Evolutionary conservation across 768 basidiomycete species (phyloP).

Genomic region (Dacryopinax spathularia): DNA sequence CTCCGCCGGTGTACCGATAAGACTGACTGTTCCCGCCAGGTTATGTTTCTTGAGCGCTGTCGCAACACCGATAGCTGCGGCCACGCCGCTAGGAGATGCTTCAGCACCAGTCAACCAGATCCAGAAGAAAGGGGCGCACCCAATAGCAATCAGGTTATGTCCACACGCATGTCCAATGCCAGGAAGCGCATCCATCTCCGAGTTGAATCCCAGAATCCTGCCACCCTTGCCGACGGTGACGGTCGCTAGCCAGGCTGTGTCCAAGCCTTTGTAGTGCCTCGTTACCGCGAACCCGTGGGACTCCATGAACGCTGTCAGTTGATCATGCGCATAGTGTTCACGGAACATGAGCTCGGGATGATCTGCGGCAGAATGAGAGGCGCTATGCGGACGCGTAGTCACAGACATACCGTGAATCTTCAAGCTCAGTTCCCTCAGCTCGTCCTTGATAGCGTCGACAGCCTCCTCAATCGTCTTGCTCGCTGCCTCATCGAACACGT

Average conservation of each 20-base stretch:
- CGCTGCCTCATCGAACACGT: neutral
- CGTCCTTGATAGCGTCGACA: slow-evolving; percentile 40
- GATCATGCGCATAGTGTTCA: slow-evolving; percentile 62
- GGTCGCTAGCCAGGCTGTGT: slow-evolving; percentile 66
- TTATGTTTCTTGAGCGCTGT: slow-evolving; percentile 44
- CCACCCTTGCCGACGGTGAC: slow-evolving; percentile 53
- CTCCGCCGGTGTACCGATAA: slow-evolving; percentile 65
- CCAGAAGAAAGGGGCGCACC: slow-evolving; percentile 8
- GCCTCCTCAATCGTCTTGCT: slow-evolving; percentile 39
- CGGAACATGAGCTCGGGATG: slow-evolving; percentile 57
- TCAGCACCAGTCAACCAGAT: neutral
- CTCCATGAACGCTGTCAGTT: slow-evolving; percentile 50
- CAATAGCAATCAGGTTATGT: slow-evolving; percentile 68
- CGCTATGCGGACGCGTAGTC: neutral
- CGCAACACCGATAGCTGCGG: slow-evolving; percentile 52
- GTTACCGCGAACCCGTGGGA: slow-evolving; percentile 52
- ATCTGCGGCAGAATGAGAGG: slow-evolving; percentile 27
- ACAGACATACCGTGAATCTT: slow-evolving; percentile 49
- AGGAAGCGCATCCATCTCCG: slow-evolving; percentile 57
- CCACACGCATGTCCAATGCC: slow-evolving; percentile 40
- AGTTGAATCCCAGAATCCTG: slow-evolving; percentile 61
- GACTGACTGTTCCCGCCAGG: slow-evolving; percentile 51
- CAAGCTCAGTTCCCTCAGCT: slow-evolving; percentile 47
- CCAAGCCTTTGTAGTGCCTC: slow-evolving; percentile 40
- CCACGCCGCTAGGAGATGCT: slow-evolving; percentile 36